Percentiles rank a stretch among this genome's conserved stretches.
Evolutionary conservation across 2,329 filamentous ascomycete genomes (phyloP).

Genomic region (Neospermospora avenae): DNA sequence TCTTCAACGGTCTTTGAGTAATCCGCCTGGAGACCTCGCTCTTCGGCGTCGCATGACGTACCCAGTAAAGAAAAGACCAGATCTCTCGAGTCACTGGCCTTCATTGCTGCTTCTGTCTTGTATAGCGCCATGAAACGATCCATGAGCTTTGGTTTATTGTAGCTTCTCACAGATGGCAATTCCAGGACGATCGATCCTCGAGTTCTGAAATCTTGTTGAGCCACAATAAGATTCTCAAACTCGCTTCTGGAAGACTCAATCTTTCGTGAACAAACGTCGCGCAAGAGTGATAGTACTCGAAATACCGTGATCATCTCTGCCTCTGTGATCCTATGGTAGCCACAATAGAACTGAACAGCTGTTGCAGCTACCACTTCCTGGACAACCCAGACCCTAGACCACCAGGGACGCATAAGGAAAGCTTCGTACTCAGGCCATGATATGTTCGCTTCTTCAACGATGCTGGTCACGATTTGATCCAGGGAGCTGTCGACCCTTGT

Average conservation of each 20-base stretch:
- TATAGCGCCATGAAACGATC: not conserved
- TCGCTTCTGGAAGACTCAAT: not conserved
- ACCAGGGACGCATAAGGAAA: not conserved
- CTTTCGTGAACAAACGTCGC: not conserved
- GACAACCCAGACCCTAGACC: conserved; percentile 4
- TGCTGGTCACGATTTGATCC: not conserved
- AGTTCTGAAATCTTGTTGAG: not conserved
- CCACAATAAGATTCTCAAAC: not conserved
- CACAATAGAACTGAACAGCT: not conserved
- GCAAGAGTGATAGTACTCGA: not conserved
- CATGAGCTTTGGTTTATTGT: not conserved
- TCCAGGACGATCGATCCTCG: not conserved
- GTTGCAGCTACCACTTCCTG: not conserved
- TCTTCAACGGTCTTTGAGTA: not conserved
- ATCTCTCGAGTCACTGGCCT: not conserved
- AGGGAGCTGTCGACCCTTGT: not conserved
- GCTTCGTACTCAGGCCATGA: not conserved
- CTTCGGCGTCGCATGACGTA: not conserved
- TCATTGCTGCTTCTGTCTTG: not conserved
- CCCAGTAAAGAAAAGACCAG: not conserved
- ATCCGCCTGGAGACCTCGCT: not conserved
- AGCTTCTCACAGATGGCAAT: not conserved
- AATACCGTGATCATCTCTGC: not conserved
- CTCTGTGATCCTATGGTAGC: not conserved
- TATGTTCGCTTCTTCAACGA: not conserved